phyloP scores from a whole-genome alignment of 495 filamentous ascomycete genomes.

The Hyphodiscus hymeniophilus region DNA sequence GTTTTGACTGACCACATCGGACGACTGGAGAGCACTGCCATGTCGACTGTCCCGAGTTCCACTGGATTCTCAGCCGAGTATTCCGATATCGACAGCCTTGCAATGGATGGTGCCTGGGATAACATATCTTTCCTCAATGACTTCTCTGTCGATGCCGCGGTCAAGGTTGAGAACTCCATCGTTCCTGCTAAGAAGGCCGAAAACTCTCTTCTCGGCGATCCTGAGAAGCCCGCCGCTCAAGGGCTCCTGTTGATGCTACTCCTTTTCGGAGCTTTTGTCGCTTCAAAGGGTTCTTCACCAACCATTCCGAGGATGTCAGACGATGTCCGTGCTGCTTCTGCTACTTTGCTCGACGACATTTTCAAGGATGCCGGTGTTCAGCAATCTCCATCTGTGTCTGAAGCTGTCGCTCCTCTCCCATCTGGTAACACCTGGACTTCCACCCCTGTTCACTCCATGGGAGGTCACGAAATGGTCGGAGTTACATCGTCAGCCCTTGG shows the following conservation, averaged over 20 bases:
- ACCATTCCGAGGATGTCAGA: conserved; percentile 82
- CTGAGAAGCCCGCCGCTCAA: conserved; percentile 55
- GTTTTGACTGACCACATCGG: conserved; percentile 81
- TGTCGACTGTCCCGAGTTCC: conserved; percentile 45
- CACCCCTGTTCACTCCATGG: conserved; percentile 31
- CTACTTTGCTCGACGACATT: conserved; percentile 79
- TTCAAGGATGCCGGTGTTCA: conserved; percentile 69
- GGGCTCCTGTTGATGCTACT: conserved; percentile 76
- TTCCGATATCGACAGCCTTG: conserved; percentile 71
- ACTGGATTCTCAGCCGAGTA: conserved; percentile 60
- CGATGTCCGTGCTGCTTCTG: conserved; percentile 86
- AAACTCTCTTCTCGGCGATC: conserved; percentile 40
- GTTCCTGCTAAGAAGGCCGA: conserved; percentile 49
- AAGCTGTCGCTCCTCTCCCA: conserved; percentile 39
- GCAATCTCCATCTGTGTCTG: conserved; percentile 32
- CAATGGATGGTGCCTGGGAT: conserved; percentile 76
- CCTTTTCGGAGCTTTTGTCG: conserved; percentile 92
- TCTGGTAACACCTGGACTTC: conserved; percentile 29
- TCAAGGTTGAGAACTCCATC: conserved; percentile 46
- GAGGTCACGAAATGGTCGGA: conserved; percentile 44
- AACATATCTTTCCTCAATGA: conserved; percentile 68
- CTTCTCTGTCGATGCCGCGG: conserved; percentile 36
- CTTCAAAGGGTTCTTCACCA: conserved; percentile 65
- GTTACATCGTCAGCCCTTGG: conserved; percentile 54
- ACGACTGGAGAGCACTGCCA: conserved; percentile 60